Base-by-base conservation (phyloP, 1,139 yeast genomes). In the Lodderomyces jiufengensis region DNA sequence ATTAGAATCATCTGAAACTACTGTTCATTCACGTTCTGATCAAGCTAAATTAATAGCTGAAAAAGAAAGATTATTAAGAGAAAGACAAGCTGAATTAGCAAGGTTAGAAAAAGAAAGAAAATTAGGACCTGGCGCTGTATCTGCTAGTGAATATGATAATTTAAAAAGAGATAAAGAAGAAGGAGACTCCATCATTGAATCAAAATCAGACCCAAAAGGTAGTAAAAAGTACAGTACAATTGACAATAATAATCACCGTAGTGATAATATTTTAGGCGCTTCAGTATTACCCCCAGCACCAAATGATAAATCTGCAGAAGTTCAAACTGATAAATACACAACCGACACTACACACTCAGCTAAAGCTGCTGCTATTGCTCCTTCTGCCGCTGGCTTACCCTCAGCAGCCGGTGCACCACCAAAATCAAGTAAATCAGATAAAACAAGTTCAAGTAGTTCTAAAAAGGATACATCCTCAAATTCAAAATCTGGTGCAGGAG, bases 201-300 rank as follows among this genome's bases (percentile, higher is more conserved):
- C 60, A 8, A 51, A 49, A 18, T 25, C 35, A 9, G 50, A 47
- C 32, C 31, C 47, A 2, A 45, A 50, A 2, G 65, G 63, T 2
- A 29, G 45, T 2, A 36, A 40, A 4, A 43, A 38, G 3, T 53
- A 43, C 30, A 55, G 73, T 5, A 66, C 70, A 13, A 69, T 70
- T 34, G 76, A 70, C 41, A 52, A 58, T 44, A 63, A 61, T 44
- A 38, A 44, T 14, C 76, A 70, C 40, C 47, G 32, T 24, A 21
- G 22, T 28, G 43, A 36, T n/a, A 40, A 29, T 22, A 31, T 33
- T 12, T 14, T 24, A 9, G 33, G 35, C 8, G 21, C 35, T 11
- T 22, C 28, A 9, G 29, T 28, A 8, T 14, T 32, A 5, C 31
- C 35, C 6, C 31, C 35, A 3, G 26, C 24, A 7, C 37, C 40